Evolutionary conservation across 2,329 filamentous ascomycete species (phyloP), one percentile per base, ranked within the genome.

Genomic region (Hypoxylon sp.): DNA sequence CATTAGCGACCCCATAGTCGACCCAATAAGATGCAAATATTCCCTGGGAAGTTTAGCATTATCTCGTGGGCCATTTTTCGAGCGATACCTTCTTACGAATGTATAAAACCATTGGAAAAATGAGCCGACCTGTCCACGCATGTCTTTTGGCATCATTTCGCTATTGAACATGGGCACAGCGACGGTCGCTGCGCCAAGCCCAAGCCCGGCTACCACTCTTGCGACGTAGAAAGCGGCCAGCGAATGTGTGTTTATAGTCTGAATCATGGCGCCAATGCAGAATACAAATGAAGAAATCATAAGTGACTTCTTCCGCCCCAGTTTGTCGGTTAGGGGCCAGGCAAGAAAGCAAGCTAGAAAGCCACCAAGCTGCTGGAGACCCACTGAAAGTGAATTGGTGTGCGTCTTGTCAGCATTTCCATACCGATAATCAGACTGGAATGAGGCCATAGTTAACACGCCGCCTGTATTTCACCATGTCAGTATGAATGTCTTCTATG

Each of bases 1-100:
- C 72, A 35, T 75, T 75, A 1, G 77, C 72, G 4, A 84, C 81
- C 14, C 79, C 84, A 60, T 86, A 87, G 74, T 87, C 84, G 47
- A 87, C 79, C 84, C 85, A 87, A 74, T 87, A 87, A 3, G 83
- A 84, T 0, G 80, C 77, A 48, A 86, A 83, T 57, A 87, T 86
- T 0, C 85, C 80, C 68, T 83, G 77, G 0, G 11, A 13, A 47
- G 11, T 13, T 70, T 17, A 70, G 60, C 11, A 39, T 11, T 4
- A 8, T n/a, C 19, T 22, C 9, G 39, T 10, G 2, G 10, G 9
- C 1, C 14, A 19, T 1, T 2, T 2, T n/a, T 10, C n/a, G 24
- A 5, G 42, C 5, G 3, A 3, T 50, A 17, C 71, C 19, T 22
- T 3, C 19, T 50, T 69, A 76, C 74, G 8, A 75, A 74, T 1